Evolutionary conservation across 2,329 filamentous ascomycete species (phyloP), one percentile per base, ranked within the genome.

Genomic region (Microsporum canis): DNA sequence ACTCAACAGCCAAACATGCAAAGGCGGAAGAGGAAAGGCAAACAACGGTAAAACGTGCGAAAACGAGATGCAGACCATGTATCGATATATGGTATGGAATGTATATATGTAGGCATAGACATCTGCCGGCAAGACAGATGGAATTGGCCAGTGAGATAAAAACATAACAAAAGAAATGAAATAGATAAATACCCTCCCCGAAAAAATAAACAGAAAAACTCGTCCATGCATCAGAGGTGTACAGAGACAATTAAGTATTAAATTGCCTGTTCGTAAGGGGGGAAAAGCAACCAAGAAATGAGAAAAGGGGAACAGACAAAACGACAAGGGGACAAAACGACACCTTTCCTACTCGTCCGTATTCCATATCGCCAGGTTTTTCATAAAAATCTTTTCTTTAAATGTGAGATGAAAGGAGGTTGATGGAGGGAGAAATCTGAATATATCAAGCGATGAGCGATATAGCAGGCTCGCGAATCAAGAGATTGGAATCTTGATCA

Each of bases 171-270:
- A 5, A 1, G 3, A 45, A 45, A 31, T 51, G 31, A 34, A 34
- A 53, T 33, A 53, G 31, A 53, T 33, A 34, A 33, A 17, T 5
- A 33, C 5, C 49, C 49, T 27, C 33, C 49, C 49, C 49, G 49
- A 53, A 53, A 53, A 33, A 5, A 43, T n/a, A n/a, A 43, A 5
- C 12, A 39, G 38, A 41, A 51, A 33, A 33, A 53, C 27, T 53
- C 49, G 33, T 53, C 31, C 49, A 53, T 53, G 49, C 49, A 53
- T 53, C 49, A 53, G 27, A 53, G 49, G 49, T 53, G 49, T 53
- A 53, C 49, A 53, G 31, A 53, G 49, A 53, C 49, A 53, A 53
- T 53, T 53, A 34, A 33, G 27, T 53, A 53, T 53, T 53, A 34
- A 53, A 53, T 34, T 53, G 49, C 49, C 49, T 17, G 49, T 53